These are phyloP conservation scores for Trichoderma aggressivum DNA, from an alignment of 2,329 filamentous ascomycete species.

Conservation along the genomic window DNA sequence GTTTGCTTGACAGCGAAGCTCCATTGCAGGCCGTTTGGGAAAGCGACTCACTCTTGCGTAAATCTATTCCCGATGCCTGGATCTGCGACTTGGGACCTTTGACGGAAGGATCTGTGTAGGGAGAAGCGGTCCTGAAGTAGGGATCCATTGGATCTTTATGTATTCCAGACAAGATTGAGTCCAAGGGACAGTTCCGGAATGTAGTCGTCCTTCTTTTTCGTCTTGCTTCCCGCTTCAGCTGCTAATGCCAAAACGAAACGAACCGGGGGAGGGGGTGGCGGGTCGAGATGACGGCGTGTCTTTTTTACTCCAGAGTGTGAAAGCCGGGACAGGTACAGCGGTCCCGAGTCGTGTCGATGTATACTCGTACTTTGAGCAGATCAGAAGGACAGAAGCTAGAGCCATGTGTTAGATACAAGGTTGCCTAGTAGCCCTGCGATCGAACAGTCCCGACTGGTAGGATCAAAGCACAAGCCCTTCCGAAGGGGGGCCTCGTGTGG, in stretches of 20 bases:
- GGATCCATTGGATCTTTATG: conserved; percentile 40
- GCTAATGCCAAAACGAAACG: conserved; percentile 5
- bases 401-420: neutral
- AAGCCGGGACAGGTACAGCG: conserved; percentile 16
- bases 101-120: conserved; percentile 38
- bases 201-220: neutral
- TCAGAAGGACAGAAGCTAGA: conserved; percentile 9
- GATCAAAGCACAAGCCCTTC: neutral
- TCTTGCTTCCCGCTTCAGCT: conserved; percentile 8
- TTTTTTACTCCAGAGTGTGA: neutral
- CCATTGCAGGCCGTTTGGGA: neutral
- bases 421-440: conserved; percentile 1
- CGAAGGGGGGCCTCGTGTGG: conserved; percentile 14
- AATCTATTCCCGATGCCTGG: conserved; percentile 37
- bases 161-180: conserved; percentile 32
- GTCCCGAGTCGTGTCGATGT: conserved; percentile 8
- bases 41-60: conserved; percentile 41
- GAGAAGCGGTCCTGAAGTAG: conserved; percentile 37
- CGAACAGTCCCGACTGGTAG: conserved; percentile 15
- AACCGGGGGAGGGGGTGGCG: conserved; percentile 5
- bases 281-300: conserved; percentile 3
- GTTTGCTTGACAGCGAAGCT: neutral
- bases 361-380: conserved; percentile 10
- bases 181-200: neutral
- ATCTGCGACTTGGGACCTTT: conserved; percentile 40